Evolutionary conservation across 108 stramenopile species (phyloP), one percentile per base, ranked within the genome.

Genomic region (Nitzschia sp.): DNA sequence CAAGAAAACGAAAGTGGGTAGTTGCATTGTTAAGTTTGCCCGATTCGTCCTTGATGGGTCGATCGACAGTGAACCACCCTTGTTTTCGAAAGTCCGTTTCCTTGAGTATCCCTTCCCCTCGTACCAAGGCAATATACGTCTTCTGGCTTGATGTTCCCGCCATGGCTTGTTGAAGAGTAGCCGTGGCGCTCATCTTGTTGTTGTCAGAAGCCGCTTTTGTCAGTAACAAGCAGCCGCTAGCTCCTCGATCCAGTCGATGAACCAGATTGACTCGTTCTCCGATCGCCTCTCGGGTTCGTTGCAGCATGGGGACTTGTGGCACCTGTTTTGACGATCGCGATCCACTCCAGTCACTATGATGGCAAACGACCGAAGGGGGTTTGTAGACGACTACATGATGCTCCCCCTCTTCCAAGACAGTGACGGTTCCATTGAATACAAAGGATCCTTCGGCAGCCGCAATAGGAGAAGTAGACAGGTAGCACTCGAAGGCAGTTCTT

Each of bases 241-340:
- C 85, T 9, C 89, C 91, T 21, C 93, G 82, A 59, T 95, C 90
- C 35, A 95, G 62, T 30, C 93, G 75, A 74, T 95, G 93, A 47
- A 95, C 73, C 26, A 92, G 58, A 77, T 95, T 92, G 58, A 95
- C 80, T 55, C 79, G 67, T 26, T 60, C 59, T 23, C 57, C 65
- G 17, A 81, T 52, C 16, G 77, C 75, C 44, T 76, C 58, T 32
- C 85, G 81, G 13, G 58, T 57, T 3, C 80, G 72, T 45, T 83
- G 82, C 22, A 83, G 66, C 72, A 81, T 84, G 19, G 83, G 83
- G 1, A 77, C 60, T 53, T 77, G 64, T 26, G 21, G 23, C 11
- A 25, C 27, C 19, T 28, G 2, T 55, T 55, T 53, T 13, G 58
- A 68, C 29, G 32, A 50, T 46, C 83, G 66, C 5, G 80, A 79